These are phyloP conservation scores for Mycena pura DNA, from an alignment of 768 basidiomycete species.

Conservation along the genomic window DNA sequence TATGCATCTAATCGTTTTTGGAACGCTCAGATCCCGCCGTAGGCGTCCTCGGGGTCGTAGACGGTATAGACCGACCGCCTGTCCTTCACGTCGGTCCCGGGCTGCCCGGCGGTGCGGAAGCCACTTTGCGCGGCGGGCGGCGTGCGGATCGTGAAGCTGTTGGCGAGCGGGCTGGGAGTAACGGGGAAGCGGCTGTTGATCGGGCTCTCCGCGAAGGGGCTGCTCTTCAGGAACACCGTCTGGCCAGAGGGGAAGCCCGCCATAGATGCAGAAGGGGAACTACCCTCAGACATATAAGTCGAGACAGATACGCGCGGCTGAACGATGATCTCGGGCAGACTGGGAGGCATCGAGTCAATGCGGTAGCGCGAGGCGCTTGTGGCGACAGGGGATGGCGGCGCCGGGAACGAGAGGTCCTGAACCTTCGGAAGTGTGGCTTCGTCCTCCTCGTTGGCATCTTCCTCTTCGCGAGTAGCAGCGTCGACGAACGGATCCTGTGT, in stretches of 20 bases:
- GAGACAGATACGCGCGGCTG: slow-evolving; percentile 51
- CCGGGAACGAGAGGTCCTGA: slow-evolving; percentile 45
- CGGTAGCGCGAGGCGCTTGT: slow-evolving; percentile 44
- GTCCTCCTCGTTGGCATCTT: neutral
- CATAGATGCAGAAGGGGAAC: slow-evolving; percentile 14
- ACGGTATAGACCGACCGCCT: slow-evolving; percentile 56
- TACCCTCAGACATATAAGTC: slow-evolving; percentile 26
- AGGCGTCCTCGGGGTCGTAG: slow-evolving; percentile 73
- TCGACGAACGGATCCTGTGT: slow-evolving; percentile 21
- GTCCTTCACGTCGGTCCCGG: slow-evolving; percentile 13
- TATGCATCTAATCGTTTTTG: neutral
- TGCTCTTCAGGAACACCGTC: slow-evolving; percentile 18
- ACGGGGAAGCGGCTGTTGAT: slow-evolving; percentile 42
- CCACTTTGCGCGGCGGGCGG: slow-evolving; percentile 14
- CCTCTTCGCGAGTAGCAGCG: neutral
- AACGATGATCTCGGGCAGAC: slow-evolving; percentile 58
- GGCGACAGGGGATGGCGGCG: slow-evolving; percentile 44
- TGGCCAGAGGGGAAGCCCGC: slow-evolving; percentile 16
- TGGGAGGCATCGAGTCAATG: slow-evolving; percentile 57
- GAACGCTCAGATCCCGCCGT: slow-evolving; percentile 63
- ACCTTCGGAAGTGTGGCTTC: slow-evolving; percentile 13
- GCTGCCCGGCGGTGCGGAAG: slow-evolving; percentile 21
- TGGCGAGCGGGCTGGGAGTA: slow-evolving; percentile 48
- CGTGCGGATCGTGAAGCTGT: slow-evolving; percentile 35
- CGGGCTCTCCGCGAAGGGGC: slow-evolving; percentile 24